Evolutionary conservation across 1,139 yeast species (phyloP).

Genomic region (Blastobotrys proliferans): DNA sequence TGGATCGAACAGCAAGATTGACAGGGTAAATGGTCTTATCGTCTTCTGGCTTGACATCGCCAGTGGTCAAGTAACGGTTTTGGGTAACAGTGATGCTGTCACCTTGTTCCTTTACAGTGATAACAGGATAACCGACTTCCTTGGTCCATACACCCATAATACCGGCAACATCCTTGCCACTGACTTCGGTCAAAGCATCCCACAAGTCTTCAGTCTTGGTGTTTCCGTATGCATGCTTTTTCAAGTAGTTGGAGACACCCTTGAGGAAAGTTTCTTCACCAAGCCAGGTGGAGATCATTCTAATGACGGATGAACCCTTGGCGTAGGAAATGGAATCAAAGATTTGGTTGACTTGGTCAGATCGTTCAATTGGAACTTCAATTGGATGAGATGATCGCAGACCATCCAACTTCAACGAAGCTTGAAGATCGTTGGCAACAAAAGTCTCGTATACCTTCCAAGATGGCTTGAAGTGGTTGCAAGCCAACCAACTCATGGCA

Average conservation of each 20-base stretch:
- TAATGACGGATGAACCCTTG: slow-evolving; percentile 71
- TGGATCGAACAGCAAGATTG: slow-evolving; percentile 71
- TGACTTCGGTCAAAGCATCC: slow-evolving; percentile 51
- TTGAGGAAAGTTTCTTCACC: slow-evolving; percentile 62
- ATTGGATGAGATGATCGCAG: slow-evolving; percentile 75
- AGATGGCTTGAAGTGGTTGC: slow-evolving; percentile 61
- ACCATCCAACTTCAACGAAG: slow-evolving; percentile 62
- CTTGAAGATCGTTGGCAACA: slow-evolving; percentile 59
- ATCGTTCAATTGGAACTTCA: slow-evolving; percentile 69
- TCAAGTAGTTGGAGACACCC: slow-evolving; percentile 67
- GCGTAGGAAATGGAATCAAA: slow-evolving; percentile 74
- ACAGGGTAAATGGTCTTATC: slow-evolving; percentile 66
- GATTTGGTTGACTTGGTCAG: slow-evolving; percentile 72
- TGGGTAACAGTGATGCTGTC: slow-evolving; percentile 40
- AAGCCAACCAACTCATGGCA: slow-evolving; percentile 70
- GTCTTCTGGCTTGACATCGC: slow-evolving; percentile 49
- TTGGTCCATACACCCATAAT: slow-evolving; percentile 61
- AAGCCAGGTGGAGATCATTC: slow-evolving; percentile 66
- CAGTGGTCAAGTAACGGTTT: slow-evolving; percentile 52
- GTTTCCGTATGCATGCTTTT: slow-evolving; percentile 51
- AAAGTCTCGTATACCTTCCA: slow-evolving; percentile 67
- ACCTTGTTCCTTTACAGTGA: slow-evolving; percentile 40
- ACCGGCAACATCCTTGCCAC: slow-evolving; percentile 50
- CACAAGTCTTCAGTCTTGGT: slow-evolving; percentile 61
- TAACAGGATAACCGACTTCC: slow-evolving; percentile 62